Evolutionary conservation across 148 eudicot species (phyloP), one percentile per base, ranked within the genome.

Genomic region (Hydrangea macrophylla): DNA sequence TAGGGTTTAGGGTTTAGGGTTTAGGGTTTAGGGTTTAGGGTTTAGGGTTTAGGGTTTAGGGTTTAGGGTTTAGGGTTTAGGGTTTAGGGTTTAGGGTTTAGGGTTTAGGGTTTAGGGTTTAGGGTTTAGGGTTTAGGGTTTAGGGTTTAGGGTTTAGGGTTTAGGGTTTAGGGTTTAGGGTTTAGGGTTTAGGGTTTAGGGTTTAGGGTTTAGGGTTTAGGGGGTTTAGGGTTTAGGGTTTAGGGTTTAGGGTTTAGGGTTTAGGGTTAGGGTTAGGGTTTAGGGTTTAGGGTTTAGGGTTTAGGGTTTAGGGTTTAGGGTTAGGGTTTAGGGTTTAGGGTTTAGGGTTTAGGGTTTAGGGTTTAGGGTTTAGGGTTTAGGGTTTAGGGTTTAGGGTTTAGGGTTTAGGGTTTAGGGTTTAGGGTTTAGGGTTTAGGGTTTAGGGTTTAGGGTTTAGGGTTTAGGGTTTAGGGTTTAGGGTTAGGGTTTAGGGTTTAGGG

Each of bases 1-100:
- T 44, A 45, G 68, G 68, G 55, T 64, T 64, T 59, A 59, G 62
- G 68, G 68, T 24, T 64, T 64, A 23, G 35, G 68, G 68, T 64
- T 64, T 64, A 64, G 68, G 68, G 68, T 64, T 64, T 64, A 64
- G 68, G n/a, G 68, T 64, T 64, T 64, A 64, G 68, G 68, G 68
- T 64, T 64, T 64, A 64, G 68, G 68, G 68, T 59, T 64, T 64
- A 44, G 68, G 68, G 68, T 64, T 64, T 64, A 64, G 68, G 68
- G 68, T 64, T 64, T 64, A 44, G 68, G 68, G 68, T 64, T 64
- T 64, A 64, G 68, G 68, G 68, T 64, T 64, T 64, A 40, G 55
- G 62, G 28, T 59, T 59, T 59, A 25, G 35, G 62, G 62, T 26
- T 59, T 61, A 25, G 35, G 62, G 62, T 26, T 59, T 59, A 30